Evolutionary conservation across 345 rosid species (phyloP).

Genomic region (Dovyalis caffra): DNA sequence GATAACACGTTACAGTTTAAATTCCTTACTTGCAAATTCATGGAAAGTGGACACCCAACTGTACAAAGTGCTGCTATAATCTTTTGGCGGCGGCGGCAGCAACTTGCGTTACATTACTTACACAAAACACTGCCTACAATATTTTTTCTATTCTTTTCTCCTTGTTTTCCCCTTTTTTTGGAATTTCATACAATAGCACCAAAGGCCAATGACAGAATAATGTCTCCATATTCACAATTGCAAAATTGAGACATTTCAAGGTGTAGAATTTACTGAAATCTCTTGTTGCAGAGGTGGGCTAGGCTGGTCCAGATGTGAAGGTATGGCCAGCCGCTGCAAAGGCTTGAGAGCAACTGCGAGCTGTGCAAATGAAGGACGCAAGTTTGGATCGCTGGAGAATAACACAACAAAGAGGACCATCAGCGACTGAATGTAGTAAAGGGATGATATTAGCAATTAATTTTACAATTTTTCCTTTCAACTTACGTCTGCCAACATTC

Average conservation of each 20-base stretch:
- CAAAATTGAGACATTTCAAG: slow-evolving; percentile 34
- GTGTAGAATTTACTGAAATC: slow-evolving; percentile 60
- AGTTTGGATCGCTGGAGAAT: slow-evolving; percentile 72
- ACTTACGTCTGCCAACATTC: slow-evolving; percentile 99
- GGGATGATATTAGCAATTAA: not conserved
- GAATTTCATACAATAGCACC: slow-evolving; percentile 13
- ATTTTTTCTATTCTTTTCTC: not conserved
- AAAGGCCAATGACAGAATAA: slow-evolving; percentile 18
- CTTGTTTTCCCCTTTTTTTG: not conserved
- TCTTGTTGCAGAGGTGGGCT: slow-evolving; percentile 46
- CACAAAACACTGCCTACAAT: slow-evolving; percentile 4
- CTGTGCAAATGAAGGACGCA: slow-evolving; percentile 85
- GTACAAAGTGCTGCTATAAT: slow-evolving; percentile 28
- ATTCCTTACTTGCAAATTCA: not conserved
- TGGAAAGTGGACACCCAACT: slow-evolving; percentile 29
- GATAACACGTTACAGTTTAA: slow-evolving; percentile 14
- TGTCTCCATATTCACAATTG: slow-evolving; percentile 41
- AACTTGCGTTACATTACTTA: slow-evolving; percentile 3
- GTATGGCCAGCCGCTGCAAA: slow-evolving; percentile 71
- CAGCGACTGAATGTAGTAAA: not conserved
- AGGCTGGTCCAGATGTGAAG: slow-evolving; percentile 52
- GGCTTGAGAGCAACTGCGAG: slow-evolving; percentile 70
- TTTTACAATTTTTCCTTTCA: not conserved
- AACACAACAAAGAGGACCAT: not conserved
- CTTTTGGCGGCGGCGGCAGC: slow-evolving; percentile 20